These are phyloP conservation scores for Plasmodium inui DNA, from an alignment of 169 alveolate species.

Conservation along the genomic window DNA sequence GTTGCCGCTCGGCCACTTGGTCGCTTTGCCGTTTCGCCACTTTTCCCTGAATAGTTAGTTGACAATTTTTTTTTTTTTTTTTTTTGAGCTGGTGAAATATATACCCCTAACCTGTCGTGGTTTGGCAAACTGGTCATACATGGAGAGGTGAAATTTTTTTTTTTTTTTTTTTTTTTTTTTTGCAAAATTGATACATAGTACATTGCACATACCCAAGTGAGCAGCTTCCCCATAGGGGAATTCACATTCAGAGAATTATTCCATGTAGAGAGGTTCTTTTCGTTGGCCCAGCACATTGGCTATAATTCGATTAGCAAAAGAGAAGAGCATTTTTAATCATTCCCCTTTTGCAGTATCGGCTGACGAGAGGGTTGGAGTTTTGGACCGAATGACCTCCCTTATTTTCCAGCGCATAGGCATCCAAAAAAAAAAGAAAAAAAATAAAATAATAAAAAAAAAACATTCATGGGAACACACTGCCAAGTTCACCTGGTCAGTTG, in stretches of 20 bases:
- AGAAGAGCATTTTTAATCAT: background rate
- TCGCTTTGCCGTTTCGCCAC: background rate
- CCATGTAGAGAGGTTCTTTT: background rate
- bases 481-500: background rate
- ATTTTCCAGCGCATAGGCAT: background rate
- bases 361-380: background rate
- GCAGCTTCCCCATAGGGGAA: background rate
- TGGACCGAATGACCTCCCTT: background rate
- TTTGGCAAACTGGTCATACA: background rate
- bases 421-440: background rate
- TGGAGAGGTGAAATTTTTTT: background rate
- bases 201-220: background rate
- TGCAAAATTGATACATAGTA: background rate
- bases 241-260: background rate
- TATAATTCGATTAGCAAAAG: background rate
- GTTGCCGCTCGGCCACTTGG: background rate
- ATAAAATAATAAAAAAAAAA: background rate
- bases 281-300: background rate
- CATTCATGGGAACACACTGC: background rate
- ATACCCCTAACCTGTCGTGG: background rate
- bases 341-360: background rate
- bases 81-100: background rate
- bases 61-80: background rate
- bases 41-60: background rate
- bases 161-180: background rate